Conservation (phyloP, 2,329 filamentous ascomycete genomes). For the Volutella citrinella region DNA sequence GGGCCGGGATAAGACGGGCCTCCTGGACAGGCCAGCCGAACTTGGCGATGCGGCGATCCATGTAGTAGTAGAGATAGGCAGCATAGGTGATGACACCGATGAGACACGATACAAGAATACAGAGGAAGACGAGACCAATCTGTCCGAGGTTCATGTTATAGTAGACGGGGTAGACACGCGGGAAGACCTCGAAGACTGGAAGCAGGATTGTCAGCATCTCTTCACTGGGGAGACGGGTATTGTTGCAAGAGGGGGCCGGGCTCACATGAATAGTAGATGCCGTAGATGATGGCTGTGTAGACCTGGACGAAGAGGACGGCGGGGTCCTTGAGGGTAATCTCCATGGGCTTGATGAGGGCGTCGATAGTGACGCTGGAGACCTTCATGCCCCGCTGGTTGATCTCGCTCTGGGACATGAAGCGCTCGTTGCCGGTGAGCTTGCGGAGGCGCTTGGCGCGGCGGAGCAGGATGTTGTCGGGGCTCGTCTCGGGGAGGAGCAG, state of each 20-base stretch:
- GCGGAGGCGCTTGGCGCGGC: conserved; percentile 59
- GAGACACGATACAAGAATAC: conserved; percentile 55
- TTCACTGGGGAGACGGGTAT: no score
- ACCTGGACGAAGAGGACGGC: conserved; percentile 60
- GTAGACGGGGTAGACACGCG: conserved; percentile 56
- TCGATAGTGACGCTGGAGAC: conserved; percentile 46
- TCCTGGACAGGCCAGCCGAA: conserved; percentile 52
- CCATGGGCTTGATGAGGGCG: conserved; percentile 58
- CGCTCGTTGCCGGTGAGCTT: conserved; percentile 54
- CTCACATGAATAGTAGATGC: conserved; percentile 56
- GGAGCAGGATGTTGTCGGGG: conserved; percentile 56
- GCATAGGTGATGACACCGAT: conserved; percentile 48
- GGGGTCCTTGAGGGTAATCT: conserved; percentile 60
- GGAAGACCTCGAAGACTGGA: conserved; percentile 61
- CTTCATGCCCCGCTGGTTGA: conserved; percentile 56
- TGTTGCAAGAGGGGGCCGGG: no score
- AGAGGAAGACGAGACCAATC: conserved; percentile 59
- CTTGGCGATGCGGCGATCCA: conserved; percentile 47
- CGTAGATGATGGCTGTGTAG: conserved; percentile 61
- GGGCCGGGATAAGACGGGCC: conserved; percentile 51
- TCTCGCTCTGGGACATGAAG: conserved; percentile 62
- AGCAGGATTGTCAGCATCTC: conserved; percentile 9
- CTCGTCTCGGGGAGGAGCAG: conserved; percentile 64
- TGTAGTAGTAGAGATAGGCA: conserved; percentile 49
- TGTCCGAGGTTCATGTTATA: conserved; percentile 60